Evolutionary conservation across 2,329 filamentous ascomycete species (phyloP), one percentile per base, ranked within the genome.

Genomic region (Alternaria conjuncta): DNA sequence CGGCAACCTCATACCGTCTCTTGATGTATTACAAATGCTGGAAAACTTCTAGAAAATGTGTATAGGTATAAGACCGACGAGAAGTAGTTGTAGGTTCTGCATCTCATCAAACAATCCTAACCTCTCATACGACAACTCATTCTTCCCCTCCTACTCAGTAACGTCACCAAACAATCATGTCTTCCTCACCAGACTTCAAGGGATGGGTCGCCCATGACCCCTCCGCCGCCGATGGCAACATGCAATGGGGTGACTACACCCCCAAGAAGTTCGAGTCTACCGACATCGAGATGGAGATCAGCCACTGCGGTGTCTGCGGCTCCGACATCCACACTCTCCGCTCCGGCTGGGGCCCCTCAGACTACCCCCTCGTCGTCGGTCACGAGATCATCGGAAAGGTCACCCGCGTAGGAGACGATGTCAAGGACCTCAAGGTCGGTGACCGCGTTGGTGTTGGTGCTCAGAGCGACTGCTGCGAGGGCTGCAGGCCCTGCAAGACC

Each of bases 191-290:
- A 36, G 63, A 84, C 64, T 88, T 88, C 75, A 81, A 86, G 72
- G 86, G 86, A 70, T 88, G 86, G 86, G 80, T 87, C 73, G 86
- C 84, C 71, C 81, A 84, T 21, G 84, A 85, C 75, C 72, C 80
- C 23, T 79, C 80, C 61, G 78, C 84, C 26, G 83, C 78, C 58
- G 74, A 87, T 45, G 86, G 86, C 64, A 86, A 86, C 64, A 86
- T 87, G 84, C 79, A 82, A 59, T 86, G 85, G 85, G 79, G 83
- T 61, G 78, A 77, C 51, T 84, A 79, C 67, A 70, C 76, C 57
- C 80, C 80, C 44, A 82, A 83, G 75, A 71, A 77, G 4, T 76
- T 74, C 53, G 92, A 90, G 69, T 91, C 94, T 77, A 88, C 92
- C 79, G 93, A 97, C 41, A 70, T 76, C 66, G 75, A 78, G 58